phyloP scores from a whole-genome alignment of 169 alveolate genomes.

The Blepharisma undulans region DNA sequence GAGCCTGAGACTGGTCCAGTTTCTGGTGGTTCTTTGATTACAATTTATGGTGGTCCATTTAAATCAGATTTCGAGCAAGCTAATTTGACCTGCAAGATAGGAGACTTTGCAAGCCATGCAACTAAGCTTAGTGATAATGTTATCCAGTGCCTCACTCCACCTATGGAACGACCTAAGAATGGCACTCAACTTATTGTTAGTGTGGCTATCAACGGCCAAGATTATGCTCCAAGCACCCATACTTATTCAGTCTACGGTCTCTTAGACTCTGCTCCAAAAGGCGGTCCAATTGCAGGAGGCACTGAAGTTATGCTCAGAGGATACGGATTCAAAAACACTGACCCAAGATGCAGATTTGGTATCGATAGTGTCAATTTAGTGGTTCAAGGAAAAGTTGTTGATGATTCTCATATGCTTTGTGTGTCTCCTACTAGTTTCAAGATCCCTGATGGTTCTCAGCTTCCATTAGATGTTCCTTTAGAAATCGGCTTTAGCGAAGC shows the following conservation, averaged over 20 bases:
- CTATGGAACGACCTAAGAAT: slow-evolving; percentile 10
- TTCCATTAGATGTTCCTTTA: slow-evolving; percentile 79
- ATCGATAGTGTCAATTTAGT: slow-evolving; percentile 71
- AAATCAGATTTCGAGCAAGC: slow-evolving; percentile 75
- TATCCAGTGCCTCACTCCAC: slow-evolving; percentile 40
- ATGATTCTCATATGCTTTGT: slow-evolving; percentile 70
- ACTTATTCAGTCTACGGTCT: slow-evolving; percentile 45
- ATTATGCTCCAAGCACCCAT: slow-evolving; percentile 17
- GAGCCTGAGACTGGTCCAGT: slow-evolving; percentile 77
- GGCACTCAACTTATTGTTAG: slow-evolving; percentile 12
- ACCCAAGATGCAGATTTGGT: slow-evolving; percentile 80
- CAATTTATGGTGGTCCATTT: slow-evolving; percentile 74
- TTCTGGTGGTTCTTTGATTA: slow-evolving; percentile 68
- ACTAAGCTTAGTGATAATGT: background rate
- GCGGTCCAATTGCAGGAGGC: slow-evolving; percentile 81
- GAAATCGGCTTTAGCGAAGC: slow-evolving; percentile 77
- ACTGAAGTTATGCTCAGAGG: slow-evolving; percentile 76
- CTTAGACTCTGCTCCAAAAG: slow-evolving; percentile 62
- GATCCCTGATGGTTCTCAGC: slow-evolving; percentile 70
- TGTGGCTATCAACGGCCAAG: slow-evolving; percentile 31
- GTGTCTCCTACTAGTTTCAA: slow-evolving; percentile 72
- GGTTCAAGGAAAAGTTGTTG: slow-evolving; percentile 69
- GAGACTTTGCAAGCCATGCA: slow-evolving; percentile 68
- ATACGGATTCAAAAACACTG: slow-evolving; percentile 61
- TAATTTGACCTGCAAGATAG: slow-evolving; percentile 68